phyloP scores from a whole-genome alignment of 192 early-diverging fungal species.

The Powellomyces hirtus region DNA sequence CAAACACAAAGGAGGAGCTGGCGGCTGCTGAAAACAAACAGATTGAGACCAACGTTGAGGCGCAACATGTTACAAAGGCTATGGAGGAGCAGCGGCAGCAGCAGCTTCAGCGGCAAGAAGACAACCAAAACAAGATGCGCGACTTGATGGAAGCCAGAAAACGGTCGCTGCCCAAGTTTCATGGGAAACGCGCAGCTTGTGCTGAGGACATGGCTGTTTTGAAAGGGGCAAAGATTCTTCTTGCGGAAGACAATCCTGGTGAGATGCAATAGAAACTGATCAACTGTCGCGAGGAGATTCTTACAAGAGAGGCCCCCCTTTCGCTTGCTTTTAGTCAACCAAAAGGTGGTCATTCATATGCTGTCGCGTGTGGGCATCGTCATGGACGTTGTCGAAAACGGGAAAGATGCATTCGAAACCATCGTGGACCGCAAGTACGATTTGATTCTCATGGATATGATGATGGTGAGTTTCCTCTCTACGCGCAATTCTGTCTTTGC shows the following conservation, averaged over 20 bases:
- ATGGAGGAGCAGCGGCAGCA: no score
- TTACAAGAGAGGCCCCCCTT: background rate
- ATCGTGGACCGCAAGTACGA: background rate
- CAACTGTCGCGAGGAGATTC: no score
- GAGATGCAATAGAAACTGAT: no score
- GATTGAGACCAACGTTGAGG: no score
- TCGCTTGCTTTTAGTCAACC: background rate
- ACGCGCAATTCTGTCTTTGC: no score
- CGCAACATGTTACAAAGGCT: no score
- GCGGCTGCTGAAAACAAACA: no score
- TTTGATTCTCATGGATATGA: slow-evolving; percentile 12
- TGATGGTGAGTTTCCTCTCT: slow-evolving; percentile 2
- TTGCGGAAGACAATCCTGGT: slow-evolving; percentile 18
- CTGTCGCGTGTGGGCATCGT: slow-evolving; percentile 3
- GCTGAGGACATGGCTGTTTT: background rate
- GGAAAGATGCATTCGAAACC: slow-evolving; percentile 9
- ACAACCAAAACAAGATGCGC: no score
- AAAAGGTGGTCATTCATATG: slow-evolving; percentile 14
- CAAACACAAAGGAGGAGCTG: no score
- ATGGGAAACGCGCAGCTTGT: background rate
- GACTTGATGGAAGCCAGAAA: no score
- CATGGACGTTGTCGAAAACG: slow-evolving; percentile 11
- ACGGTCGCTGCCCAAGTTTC: background rate
- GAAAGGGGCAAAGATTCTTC: background rate
- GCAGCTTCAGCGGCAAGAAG: no score